Conservation (phyloP, 257 asterid species). For the Orobanche coerulescens region DNA sequence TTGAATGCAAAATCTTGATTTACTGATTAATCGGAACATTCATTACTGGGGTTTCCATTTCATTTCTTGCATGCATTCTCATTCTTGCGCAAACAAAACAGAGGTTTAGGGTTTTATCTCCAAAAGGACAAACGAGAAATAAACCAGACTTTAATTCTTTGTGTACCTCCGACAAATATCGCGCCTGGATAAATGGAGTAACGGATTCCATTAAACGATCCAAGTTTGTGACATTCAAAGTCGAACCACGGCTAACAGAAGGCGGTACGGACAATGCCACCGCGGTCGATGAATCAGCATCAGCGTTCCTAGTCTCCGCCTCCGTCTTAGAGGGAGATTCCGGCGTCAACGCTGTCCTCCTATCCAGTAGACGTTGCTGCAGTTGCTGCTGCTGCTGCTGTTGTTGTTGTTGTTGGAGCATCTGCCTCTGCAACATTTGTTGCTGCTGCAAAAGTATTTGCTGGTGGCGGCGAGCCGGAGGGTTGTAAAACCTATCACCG, state of each 20-base stretch:
- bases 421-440: conserved; percentile 28
- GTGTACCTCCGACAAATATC: conserved; percentile 47
- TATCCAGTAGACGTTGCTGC: conserved; percentile 24
- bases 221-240: conserved; percentile 40
- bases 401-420: conserved; percentile 23
- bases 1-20: conserved; percentile 12
- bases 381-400: conserved; percentile 26
- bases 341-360: conserved; percentile 28
- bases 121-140: neutral
- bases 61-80: conserved; percentile 31
- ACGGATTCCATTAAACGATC: conserved; percentile 67
- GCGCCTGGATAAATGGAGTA: conserved; percentile 46
- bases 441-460: conserved; percentile 34
- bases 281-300: conserved; percentile 25
- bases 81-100: conserved; percentile 15
- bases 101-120: conserved; percentile 23
- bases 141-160: neutral
- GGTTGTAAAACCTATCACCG: conserved; percentile 51
- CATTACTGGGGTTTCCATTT: conserved; percentile 8
- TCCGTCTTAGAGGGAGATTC: conserved; percentile 27
- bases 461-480: conserved; percentile 51
- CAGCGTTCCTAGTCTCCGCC: conserved; percentile 30
- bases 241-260: conserved; percentile 27
- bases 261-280: conserved; percentile 41
- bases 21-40: conserved; percentile 18